Base-by-base conservation (phyloP, 108 stramenopile genomes). In the Parietichytrium sp. region DNA sequence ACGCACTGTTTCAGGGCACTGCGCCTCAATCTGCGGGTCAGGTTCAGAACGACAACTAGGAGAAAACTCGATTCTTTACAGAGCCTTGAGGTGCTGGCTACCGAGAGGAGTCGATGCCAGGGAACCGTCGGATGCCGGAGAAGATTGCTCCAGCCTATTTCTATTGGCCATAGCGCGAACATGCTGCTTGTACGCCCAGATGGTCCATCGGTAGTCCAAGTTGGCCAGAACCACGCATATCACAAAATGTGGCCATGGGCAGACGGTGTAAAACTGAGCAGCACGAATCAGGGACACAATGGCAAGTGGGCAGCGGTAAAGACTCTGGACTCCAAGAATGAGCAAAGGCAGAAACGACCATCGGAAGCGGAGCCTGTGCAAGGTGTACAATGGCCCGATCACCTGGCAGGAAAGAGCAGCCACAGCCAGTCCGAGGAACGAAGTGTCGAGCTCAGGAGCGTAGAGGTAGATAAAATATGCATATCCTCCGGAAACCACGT, bases 251-350 rank as follows among this genome's bases (percentile, higher is more conserved):
- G 61, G 61, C 38, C 33, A 72, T 6, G 61, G 61, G 8, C 38
- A 33, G 15, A 45, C 61, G n/a, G 36, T 72, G 61, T 45, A 72
- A 25, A 45, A 72, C 61, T 72, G 61, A 25, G 45, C 45, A n/a
- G 61, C 61, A n/a, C 61, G 61, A 72, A 72, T 72, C 10, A 72
- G 23, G n/a, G 61, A 72, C 0, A 72, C 61, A 8, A 72, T 20
- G 61, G 61, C 61, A 8, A 72, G 42, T 13, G 61, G 61, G 0
- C 20, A 23, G n/a, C 61, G 61, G 61, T 72, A 72, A 6, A 33
- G 38, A 25, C 36, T 33, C 61, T 72, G 61, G 10, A 25, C 25
- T n/a, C 36, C 45, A 42, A 72, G 61, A 20, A 72, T 72, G 29
- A 42, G 20, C 23, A 72, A 42, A 2, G 61, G 38, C 7, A 72